Evolutionary conservation across 495 filamentous ascomycete species (phyloP).

Genomic region (Stereocaulon alpinum): DNA sequence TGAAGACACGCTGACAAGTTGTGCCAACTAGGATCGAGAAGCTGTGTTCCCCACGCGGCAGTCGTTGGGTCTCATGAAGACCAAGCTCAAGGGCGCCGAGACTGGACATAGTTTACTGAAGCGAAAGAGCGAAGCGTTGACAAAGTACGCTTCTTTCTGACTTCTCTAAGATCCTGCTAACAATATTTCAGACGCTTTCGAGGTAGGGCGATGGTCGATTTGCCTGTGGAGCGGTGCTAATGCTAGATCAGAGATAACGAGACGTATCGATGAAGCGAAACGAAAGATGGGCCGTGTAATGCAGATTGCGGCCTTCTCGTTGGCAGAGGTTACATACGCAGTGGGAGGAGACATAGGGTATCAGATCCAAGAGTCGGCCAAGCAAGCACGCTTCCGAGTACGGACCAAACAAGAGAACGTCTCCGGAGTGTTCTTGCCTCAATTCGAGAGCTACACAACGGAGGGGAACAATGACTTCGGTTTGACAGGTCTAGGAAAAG

Average conservation of each 20-base stretch:
- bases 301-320: slow-evolving; percentile 96
- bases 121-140: slow-evolving; percentile 87
- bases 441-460: slow-evolving; percentile 78
- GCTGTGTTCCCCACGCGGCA: slow-evolving; percentile 97
- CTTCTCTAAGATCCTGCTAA: slow-evolving; percentile 16
- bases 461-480: slow-evolving; percentile 95
- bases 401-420: slow-evolving; percentile 97
- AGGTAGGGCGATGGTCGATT: slow-evolving; percentile 43
- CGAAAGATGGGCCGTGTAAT: slow-evolving; percentile 99
- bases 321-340: slow-evolving; percentile 96
- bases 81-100: slow-evolving; percentile 95
- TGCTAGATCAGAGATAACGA: slow-evolving; percentile 66
- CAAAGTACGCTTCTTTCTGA: slow-evolving; percentile 48
- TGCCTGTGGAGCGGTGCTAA: slow-evolving; percentile 9
- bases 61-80: slow-evolving; percentile 93
- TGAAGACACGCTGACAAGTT: slow-evolving; percentile 13
- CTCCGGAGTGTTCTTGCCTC: slow-evolving; percentile 83
- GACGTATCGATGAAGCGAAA: slow-evolving; percentile 96
- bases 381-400: slow-evolving; percentile 81
- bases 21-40: slow-evolving; percentile 58
- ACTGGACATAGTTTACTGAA: slow-evolving; percentile 79
- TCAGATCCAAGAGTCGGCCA: slow-evolving; percentile 93
- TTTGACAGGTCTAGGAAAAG: slow-evolving; percentile 91
- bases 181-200: slow-evolving; percentile 60
- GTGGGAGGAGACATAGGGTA: slow-evolving; percentile 93